Evolutionary conservation across 1,284 basidiomycete species (phyloP).

Genomic region (Moniliophthora roreri): DNA sequence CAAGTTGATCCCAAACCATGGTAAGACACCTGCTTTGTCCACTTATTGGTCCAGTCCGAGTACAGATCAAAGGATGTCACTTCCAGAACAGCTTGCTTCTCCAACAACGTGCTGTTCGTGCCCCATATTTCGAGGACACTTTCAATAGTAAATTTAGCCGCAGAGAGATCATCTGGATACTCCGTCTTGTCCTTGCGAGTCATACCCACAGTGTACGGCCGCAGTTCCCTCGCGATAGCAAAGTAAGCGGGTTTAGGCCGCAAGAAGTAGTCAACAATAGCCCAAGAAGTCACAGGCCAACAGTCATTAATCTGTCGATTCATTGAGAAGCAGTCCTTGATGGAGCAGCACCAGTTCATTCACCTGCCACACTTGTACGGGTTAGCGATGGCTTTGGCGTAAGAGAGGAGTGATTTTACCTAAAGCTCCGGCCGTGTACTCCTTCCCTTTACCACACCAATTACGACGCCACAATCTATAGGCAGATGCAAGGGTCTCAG

Average conservation of each 20-base stretch:
- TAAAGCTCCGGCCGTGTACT: slow-evolving; percentile 74
- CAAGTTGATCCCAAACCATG: not conserved
- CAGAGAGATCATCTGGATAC: slow-evolving; percentile 56
- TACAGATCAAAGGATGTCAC: slow-evolving; percentile 71
- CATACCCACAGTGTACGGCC: slow-evolving; percentile 76
- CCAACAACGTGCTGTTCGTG: slow-evolving; percentile 69
- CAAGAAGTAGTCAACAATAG: slow-evolving; percentile 77
- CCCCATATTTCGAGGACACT: slow-evolving; percentile 79
- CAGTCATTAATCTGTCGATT: slow-evolving; percentile 69
- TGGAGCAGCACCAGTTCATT: slow-evolving; percentile 10
- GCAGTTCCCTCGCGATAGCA: slow-evolving; percentile 68
- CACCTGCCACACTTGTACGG: slow-evolving; percentile 66
- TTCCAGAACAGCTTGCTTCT: slow-evolving; percentile 61
- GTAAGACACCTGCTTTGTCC: slow-evolving; percentile 29
- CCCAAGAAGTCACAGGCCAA: slow-evolving; percentile 82
- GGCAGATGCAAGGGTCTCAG: slow-evolving; percentile 73
- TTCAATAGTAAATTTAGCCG: slow-evolving; percentile 66
- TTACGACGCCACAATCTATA: slow-evolving; percentile 79
- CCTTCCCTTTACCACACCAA: slow-evolving; percentile 69
- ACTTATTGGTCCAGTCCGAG: slow-evolving; percentile 56
- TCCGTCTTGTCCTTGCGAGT: slow-evolving; percentile 71
- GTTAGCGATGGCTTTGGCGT: no score
- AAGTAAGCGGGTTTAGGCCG: slow-evolving; percentile 78
- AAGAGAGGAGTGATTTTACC: no score
- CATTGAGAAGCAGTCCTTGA: not conserved